Percentiles rank a stretch among this genome's conserved stretches.
Conservation (phyloP, 257 asterid species). For the Penstemon barbatus region DNA sequence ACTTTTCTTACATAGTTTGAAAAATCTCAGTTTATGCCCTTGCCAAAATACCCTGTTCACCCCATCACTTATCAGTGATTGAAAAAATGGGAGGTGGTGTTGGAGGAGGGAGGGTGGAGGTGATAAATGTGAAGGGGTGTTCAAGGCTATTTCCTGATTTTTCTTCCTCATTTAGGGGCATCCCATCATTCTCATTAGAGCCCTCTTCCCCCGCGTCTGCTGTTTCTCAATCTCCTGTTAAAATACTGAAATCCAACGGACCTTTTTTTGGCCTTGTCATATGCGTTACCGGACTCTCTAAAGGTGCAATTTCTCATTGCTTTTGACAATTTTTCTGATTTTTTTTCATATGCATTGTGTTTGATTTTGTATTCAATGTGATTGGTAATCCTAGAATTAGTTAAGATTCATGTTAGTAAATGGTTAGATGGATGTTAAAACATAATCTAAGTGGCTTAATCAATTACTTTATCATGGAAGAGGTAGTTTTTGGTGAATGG, state of each 20-base stretch:
- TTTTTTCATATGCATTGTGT: conserved; percentile 4
- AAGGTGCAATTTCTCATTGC: conserved; percentile 45
- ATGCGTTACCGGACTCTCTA: conserved; percentile 91
- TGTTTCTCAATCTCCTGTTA: conserved; percentile 44
- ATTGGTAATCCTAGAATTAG: conserved; percentile 11
- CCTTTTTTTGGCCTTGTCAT: conserved; percentile 87
- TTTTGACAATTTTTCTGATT: neutral
- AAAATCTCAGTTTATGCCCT: conserved; percentile 1
- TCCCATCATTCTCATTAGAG: conserved; percentile 57
- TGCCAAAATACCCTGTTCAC: neutral
- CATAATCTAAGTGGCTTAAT: neutral
- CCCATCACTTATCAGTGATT: conserved; percentile 20
- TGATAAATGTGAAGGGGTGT: conserved; percentile 78
- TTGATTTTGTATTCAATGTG: conserved; percentile 18
- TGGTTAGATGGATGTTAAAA: too few relatives aligned
- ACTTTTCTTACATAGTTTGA: neutral
- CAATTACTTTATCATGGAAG: neutral
- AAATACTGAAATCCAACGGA: conserved; percentile 36
- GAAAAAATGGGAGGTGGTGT: conserved; percentile 45
- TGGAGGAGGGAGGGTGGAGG: conserved; percentile 70
- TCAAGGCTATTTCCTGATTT: conserved; percentile 67
- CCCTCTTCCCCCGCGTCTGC: conserved; percentile 46
- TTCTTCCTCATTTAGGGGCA: conserved; percentile 72
- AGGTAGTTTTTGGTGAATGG: neutral
- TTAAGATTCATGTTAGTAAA: too few relatives aligned